Evolutionary conservation across 148 eudicot species (phyloP), one percentile per base, ranked within the genome.

Genomic region (Bassia scoparia): DNA sequence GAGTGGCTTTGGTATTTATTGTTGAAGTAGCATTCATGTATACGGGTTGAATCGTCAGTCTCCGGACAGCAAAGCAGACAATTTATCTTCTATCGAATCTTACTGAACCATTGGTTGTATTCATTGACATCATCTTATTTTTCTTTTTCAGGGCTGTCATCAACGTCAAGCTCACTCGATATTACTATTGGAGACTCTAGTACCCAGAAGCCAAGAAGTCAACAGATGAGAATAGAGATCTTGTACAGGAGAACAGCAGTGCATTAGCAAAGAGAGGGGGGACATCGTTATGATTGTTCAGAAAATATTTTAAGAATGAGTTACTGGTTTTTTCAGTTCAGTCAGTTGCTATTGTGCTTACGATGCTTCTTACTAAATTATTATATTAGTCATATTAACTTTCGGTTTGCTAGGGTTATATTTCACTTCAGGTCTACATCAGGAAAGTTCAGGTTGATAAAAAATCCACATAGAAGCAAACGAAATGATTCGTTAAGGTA

Each of bases 151-250:
- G n/a, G 48, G 24, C 50, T 24, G 41, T 24, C 48, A 7, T 73
- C n/a, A n/a, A n/a, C 69, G 61, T 73, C 60, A 66, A 43, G 15
- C 53, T 24, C 53, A 29, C n/a, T 37, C 48, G 21, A 1, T 13
- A 50, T 35, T 38, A 0, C 21, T 37, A 15, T 46, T 30, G 16
- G 43, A 46, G 70, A 33, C 34, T 78, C 80, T 78, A 30, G 72
- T 46, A 29, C 7, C 31, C 35, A 58, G 15, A 35, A 71, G 26
- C n/a, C 34, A 41, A 13, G 29, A 41, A 15, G 61, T 34, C 9
- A 54, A 7, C 74, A 13, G 18, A 12, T 41, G 50, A 37, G 52
- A 41, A n/a, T n/a, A n/a, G n/a, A n/a, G n/a, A n/a, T n/a, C n/a
- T n/a, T n/a, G n/a, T n/a, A n/a, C n/a, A n/a, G n/a, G n/a, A n/a